Evolutionary conservation across 2,329 filamentous ascomycete species (phyloP), one percentile per base, ranked within the genome.

Genomic region (Fusarium lateritium): DNA sequence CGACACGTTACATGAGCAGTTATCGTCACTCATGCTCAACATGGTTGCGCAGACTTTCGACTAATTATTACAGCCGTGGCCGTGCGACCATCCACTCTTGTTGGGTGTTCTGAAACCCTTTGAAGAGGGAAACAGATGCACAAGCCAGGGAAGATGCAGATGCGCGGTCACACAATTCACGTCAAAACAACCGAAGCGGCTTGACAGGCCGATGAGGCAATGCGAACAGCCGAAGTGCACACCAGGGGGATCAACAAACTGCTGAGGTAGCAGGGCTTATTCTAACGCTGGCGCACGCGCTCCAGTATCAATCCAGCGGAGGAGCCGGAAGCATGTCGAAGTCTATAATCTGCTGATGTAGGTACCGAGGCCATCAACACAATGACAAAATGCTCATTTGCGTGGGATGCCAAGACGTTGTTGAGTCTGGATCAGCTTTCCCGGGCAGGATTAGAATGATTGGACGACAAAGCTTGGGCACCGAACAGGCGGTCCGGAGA

Each of bases 381-480:
- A 56, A 65, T 45, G 21, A 50, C 58, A 55, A 49, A 57, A 59
- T 56, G 46, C 49, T 59, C 44, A 49, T 56, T 65, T 65, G 52
- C 56, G 54, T 59, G 65, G 55, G 51, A 51, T 66, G 71, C 62
- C 51, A 62, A 62, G 59, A 22, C 40, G 36, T 53, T 52, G 57
- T 67, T 55, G 46, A 55, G 45, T 56, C 56, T 70, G 36, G 54
- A 43, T 43, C 34, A 58, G 28, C 38, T 47, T 56, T 65, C 46
- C 34, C 45, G 36, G 33, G 49, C 36, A 40, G 36, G 22, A 44
- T 22, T 21, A 47, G 31, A 9, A 52, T 73, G 72, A 76, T 76
- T 77, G 75, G 75, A 55, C 40, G 34, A 51, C 22, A 60, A 22
- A 51, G 38, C 52, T 76, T 67, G 66, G 72, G 72, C 76, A 72